Evolutionary conservation across 2,329 filamentous ascomycete genomes (phyloP).

Genomic region (Dryadomyces quercivorus): DNA sequence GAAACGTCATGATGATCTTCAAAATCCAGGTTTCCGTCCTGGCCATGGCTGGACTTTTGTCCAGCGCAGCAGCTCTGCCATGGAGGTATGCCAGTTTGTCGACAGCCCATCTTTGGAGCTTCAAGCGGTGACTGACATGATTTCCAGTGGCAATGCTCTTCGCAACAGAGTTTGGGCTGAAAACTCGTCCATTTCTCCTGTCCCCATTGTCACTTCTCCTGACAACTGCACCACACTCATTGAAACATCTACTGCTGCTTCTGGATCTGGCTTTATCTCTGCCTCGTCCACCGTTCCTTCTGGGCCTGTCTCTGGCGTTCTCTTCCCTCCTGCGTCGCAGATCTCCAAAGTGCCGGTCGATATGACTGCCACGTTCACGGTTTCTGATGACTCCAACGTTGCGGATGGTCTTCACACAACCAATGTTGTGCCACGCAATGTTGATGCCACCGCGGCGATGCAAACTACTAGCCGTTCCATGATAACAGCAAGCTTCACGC

Average conservation of each 20-base stretch:
- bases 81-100: neutral
- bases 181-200: no score
- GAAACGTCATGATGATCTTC: neutral
- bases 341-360: neutral
- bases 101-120: no score
- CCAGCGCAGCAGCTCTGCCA: neutral
- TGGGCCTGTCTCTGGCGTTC: neutral
- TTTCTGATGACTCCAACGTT: neutral
- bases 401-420: neutral
- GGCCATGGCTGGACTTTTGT: neutral
- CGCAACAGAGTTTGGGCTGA: neutral
- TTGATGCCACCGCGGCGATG: neutral
- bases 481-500: conserved; percentile 13
- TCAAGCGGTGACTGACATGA: no score
- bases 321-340: neutral
- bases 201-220: neutral
- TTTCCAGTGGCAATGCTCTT: neutral
- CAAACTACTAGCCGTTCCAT: neutral
- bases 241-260: neutral
- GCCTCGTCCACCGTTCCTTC: neutral
- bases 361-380: neutral
- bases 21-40: neutral
- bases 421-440: neutral
- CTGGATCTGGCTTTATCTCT: neutral
- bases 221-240: neutral